Base-by-base conservation (phyloP, 1,284 basidiomycete genomes). In the Thelephora terrestris region DNA sequence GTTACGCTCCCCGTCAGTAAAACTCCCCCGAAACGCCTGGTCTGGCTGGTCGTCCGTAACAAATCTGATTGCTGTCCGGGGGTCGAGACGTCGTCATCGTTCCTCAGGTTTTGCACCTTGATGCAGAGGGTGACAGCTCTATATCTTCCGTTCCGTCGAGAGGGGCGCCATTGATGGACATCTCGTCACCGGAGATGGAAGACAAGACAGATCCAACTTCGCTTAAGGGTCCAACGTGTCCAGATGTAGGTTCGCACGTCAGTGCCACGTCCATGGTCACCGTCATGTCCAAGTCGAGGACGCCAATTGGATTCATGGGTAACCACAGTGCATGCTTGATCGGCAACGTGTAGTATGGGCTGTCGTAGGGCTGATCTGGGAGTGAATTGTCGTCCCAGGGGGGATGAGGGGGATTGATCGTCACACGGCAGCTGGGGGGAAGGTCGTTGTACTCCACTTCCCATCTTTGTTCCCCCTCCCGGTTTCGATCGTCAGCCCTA, bases 271-370 rank as follows among this genome's bases (percentile, higher is more conserved):
- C 76, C 52, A 87, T 64, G 60, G 90, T 80, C 39, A 95, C 69
- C 0, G 91, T 93, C 55, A 94, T 89, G 57, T 92, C 88, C 10
- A 96, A 72, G 65, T 94, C 78, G 42, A 94, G 71, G 1, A 78
- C 71, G 9, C 79, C 79, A 36, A 78, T 70, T 1, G 91, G 91
- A 65, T 94, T 79, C 43, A 85, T 74, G 4, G 91, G 92, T 3
- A 96, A 70, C 91, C 91, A 94, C 6, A 95, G 68, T 20, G 76
- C 74, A 52, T 84, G 81, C 48, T 75, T 75, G 52, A 91, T 78
- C 10, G 75, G 64, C 50, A 79, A 73, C 9, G 75, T 77, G 60
- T 91, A 91, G 55, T 81, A 90, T 3, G 91, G 91, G 58, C 93
- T 93, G 55, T 90, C 83, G 61, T 91, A 85, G 37, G 83, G 75